phyloP scores from a whole-genome alignment of 2,329 filamentous ascomycete genomes.

The Bipolaris victoriae region DNA sequence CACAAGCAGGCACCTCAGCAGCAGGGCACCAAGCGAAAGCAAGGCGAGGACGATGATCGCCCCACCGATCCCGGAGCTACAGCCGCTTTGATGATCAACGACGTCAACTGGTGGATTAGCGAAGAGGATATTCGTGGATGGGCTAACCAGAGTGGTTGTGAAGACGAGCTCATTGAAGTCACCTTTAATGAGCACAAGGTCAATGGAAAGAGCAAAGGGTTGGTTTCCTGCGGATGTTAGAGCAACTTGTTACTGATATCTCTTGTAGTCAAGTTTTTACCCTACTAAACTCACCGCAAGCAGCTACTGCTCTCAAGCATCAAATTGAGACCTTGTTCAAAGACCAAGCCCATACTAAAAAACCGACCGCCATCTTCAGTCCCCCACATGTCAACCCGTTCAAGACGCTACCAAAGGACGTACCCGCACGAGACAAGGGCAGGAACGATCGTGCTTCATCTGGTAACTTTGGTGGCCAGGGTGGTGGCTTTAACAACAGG shows the following conservation, averaged over 20 bases:
- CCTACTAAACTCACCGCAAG: constrained; percentile 82
- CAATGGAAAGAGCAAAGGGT: constrained; percentile 99
- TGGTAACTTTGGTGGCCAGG: constrained; percentile 54
- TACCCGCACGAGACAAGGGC: constrained; percentile 73
- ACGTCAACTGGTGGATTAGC: constrained; percentile 90
- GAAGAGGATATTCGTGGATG: constrained; percentile 94
- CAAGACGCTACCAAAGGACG: constrained; percentile 88
- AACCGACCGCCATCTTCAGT: constrained; percentile 74
- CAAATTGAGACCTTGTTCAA: constrained; percentile 72
- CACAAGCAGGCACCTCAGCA: constrained; percentile 56
- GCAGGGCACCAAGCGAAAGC: constrained; percentile 68
- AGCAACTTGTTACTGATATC: constrained; percentile 15
- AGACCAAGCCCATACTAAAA: constrained; percentile 66
- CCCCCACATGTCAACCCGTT: constrained; percentile 83
- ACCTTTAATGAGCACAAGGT: constrained; percentile 99
- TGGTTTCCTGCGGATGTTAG: constrained; percentile 42
- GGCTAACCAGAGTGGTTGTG: constrained; percentile 77
- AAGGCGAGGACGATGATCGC: constrained; percentile 59
- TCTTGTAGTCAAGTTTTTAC: constrained; percentile 73
- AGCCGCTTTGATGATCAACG: constrained; percentile 81
- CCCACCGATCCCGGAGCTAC: constrained; percentile 65
- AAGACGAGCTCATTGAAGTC: constrained; percentile 86
- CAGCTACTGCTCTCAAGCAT: constrained; percentile 83
- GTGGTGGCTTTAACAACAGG: constrained; percentile 51
- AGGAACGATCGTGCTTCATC: constrained; percentile 62